Evolutionary conservation across 2,329 filamentous ascomycete species (phyloP).

Genomic region (Colletotrichum cordylinicola): DNA sequence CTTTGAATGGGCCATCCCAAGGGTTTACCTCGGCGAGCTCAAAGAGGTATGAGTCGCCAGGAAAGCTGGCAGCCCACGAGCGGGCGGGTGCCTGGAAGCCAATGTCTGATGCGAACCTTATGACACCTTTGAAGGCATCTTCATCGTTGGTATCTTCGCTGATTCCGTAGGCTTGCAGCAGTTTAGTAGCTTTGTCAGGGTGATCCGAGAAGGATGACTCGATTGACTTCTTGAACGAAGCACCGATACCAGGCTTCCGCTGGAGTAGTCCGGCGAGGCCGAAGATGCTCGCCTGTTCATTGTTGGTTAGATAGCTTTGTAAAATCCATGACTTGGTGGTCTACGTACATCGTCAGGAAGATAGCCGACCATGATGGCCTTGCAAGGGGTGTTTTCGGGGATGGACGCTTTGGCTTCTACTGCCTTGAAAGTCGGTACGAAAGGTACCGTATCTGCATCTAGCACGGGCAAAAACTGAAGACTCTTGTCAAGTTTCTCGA

Average conservation of each 20-base stretch:
- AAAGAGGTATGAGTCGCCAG: slow-evolving; percentile 8
- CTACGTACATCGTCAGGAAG: neutral
- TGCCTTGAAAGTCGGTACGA: neutral
- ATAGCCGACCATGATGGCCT: neutral
- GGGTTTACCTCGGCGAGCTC: slow-evolving; percentile 54
- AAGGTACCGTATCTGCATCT: neutral
- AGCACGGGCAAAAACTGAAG: neutral
- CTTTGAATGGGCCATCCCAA: slow-evolving; percentile 47
- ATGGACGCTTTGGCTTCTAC: neutral
- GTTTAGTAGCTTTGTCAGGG: neutral
- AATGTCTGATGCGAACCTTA: neutral
- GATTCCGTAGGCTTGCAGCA: neutral
- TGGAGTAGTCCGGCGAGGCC: neutral
- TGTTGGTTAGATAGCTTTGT: neutral
- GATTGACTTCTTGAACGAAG: neutral
- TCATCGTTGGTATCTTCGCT: neutral
- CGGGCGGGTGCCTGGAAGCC: neutral
- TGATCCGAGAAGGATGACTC: neutral
- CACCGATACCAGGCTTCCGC: neutral
- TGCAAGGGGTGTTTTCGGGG: neutral
- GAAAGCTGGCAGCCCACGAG: neutral
- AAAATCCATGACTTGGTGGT: neutral
- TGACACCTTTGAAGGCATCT: neutral
- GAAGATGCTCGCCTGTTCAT: neutral
- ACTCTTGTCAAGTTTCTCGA: neutral